Percentiles rank a stretch among this genome's conserved stretches.
These are phyloP conservation scores for Perkinsus olseni DNA, from an alignment of 169 alveolate genomes.

Conservation along the genomic window DNA sequence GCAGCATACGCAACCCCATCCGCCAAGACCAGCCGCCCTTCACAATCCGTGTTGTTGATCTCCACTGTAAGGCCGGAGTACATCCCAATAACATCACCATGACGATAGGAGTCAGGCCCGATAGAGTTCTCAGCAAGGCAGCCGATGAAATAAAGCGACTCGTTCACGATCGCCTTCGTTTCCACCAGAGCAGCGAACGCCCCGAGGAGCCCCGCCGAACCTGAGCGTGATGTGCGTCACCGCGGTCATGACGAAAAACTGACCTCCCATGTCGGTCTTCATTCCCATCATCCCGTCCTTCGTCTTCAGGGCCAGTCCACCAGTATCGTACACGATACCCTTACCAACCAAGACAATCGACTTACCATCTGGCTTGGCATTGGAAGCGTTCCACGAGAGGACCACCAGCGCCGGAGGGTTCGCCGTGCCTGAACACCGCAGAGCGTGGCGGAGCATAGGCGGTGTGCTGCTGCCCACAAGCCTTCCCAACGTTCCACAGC, in stretches of 20 bases:
- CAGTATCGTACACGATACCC: slow-evolving; percentile 44
- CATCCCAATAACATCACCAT: slow-evolving; percentile 30
- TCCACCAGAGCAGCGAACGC: neutral
- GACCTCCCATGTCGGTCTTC: neutral
- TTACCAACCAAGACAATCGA: slow-evolving; percentile 36
- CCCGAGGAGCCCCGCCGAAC: neutral
- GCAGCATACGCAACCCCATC: slow-evolving; percentile 40
- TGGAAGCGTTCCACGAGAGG: neutral
- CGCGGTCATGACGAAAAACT: neutral
- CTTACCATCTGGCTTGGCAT: neutral
- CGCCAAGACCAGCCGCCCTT: slow-evolving; percentile 46
- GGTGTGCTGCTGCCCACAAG: too few species aligned
- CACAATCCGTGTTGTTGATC: slow-evolving; percentile 48
- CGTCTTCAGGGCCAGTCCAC: slow-evolving; percentile 37
- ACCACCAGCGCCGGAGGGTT: neutral
- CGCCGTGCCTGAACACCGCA: neutral
- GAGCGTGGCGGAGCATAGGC: too few species aligned
- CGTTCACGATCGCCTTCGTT: neutral
- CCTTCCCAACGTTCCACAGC: neutral
- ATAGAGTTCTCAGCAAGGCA: slow-evolving; percentile 1
- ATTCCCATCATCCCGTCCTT: slow-evolving; percentile 6
- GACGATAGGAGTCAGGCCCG: slow-evolving; percentile 27
- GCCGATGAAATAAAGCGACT: neutral
- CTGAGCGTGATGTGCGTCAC: neutral
- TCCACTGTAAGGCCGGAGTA: slow-evolving; percentile 46